Evolutionary conservation across 2,329 filamentous ascomycete genomes (phyloP).

Genomic region (Colletotrichum chrysophilum): DNA sequence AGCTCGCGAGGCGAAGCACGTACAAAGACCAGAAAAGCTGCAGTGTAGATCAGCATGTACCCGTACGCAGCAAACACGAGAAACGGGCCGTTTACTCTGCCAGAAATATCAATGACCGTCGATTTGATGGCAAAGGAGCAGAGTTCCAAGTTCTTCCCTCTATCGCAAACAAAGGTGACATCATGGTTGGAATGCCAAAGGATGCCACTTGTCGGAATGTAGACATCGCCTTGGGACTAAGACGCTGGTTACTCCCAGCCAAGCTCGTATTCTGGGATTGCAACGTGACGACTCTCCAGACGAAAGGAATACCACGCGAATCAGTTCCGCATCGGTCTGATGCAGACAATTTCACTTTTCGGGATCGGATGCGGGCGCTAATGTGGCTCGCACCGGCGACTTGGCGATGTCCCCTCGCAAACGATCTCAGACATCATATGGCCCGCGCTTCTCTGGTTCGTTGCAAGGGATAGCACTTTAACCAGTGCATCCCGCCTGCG

Average conservation of each 20-base stretch:
- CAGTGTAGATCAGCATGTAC: not conserved
- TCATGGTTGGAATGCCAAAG: not conserved
- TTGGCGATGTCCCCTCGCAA: not conserved
- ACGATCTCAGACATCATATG: not conserved
- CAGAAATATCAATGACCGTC: not conserved
- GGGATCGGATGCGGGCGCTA: not conserved
- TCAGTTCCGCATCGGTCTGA: not conserved
- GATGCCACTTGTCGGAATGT: conserved; percentile 4
- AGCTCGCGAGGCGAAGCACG: not conserved
- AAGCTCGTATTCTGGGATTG: not conserved
- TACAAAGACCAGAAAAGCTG: not conserved
- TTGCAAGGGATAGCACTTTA: not conserved
- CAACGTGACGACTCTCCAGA: not conserved
- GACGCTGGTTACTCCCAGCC: not conserved
- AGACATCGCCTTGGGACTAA: not conserved
- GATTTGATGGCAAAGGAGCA: not conserved
- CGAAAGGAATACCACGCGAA: not conserved
- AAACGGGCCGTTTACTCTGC: not conserved
- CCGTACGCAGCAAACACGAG: not conserved
- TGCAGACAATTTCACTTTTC: not conserved
- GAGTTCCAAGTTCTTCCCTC: not conserved
- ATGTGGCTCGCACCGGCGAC: not conserved
- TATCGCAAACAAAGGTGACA: not conserved
- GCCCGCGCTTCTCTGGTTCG: not conserved
- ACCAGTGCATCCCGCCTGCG: not conserved